These are phyloP conservation scores for Zygosaccharomyces bailii DNA, from an alignment of 805 yeast genomes.

Conservation along the genomic window DNA sequence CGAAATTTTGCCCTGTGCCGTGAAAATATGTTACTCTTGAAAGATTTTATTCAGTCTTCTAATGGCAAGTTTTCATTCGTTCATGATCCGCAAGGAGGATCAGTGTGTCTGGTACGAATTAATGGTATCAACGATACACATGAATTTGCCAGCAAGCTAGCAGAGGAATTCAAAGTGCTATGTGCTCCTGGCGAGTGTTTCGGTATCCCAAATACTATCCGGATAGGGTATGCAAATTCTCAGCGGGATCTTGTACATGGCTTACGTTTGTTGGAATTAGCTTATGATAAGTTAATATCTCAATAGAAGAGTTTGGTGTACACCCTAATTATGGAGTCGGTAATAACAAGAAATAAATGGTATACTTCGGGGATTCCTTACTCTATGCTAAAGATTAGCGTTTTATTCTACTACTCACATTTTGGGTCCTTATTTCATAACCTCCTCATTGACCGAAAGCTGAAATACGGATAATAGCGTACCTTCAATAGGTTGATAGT, in stretches of 20 bases:
- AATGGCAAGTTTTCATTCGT: slow-evolving; percentile 40
- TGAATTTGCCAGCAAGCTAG: slow-evolving; percentile 38
- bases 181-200: slow-evolving; percentile 52
- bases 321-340: too few species aligned
- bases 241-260: slow-evolving; percentile 38
- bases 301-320: too few species aligned
- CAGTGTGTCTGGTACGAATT: slow-evolving; percentile 44
- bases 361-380: too few species aligned
- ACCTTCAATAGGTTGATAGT: too few species aligned
- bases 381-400: too few species aligned
- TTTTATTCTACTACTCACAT: too few species aligned
- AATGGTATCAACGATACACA: slow-evolving; percentile 33
- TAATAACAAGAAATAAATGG: too few species aligned
- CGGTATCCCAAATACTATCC: slow-evolving; percentile 40
- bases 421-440: too few species aligned
- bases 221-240: slow-evolving; percentile 50
- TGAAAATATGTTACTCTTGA: slow-evolving; percentile 38
- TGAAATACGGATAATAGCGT: too few species aligned
- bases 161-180: slow-evolving; percentile 36
- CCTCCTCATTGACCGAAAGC: too few species aligned
- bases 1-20: slow-evolving; percentile 42
- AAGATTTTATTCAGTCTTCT: slow-evolving; percentile 34
- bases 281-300: slow-evolving; percentile 14
- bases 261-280: slow-evolving; percentile 26
- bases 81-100: slow-evolving; percentile 44